Evolutionary conservation across 352 stramenopile genomes (phyloP).

Genomic region (Globisporangium lucens): DNA sequence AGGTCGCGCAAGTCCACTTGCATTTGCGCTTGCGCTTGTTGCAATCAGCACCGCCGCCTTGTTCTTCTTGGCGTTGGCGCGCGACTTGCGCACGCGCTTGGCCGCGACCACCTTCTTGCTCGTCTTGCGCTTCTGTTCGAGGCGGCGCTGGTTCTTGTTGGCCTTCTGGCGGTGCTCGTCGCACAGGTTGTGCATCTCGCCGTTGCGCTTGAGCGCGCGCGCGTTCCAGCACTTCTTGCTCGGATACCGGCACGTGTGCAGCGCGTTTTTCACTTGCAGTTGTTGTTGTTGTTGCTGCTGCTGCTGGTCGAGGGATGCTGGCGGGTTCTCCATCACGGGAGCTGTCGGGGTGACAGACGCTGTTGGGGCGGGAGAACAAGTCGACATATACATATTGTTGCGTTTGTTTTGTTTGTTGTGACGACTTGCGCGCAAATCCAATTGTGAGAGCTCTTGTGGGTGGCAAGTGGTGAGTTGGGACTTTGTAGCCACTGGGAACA

Average conservation of each 20-base stretch:
- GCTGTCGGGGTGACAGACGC: background rate
- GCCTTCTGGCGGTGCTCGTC: slow-evolving; percentile 48
- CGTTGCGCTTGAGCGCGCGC: slow-evolving; percentile 44
- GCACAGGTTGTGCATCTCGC: slow-evolving; percentile 44
- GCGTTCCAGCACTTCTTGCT: slow-evolving; percentile 52
- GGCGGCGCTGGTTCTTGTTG: slow-evolving; percentile 50
- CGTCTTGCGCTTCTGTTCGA: slow-evolving; percentile 34
- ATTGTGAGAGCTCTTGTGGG: background rate
- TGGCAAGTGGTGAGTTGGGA: background rate
- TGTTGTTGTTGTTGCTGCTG: background rate
- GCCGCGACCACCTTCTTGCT: slow-evolving; percentile 13
- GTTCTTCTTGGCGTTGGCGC: background rate
- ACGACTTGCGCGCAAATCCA: slow-evolving; percentile 2
- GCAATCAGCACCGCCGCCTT: background rate
- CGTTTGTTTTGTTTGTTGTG: background rate
- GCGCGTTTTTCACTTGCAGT: background rate
- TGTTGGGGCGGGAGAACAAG: background rate
- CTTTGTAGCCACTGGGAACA: background rate
- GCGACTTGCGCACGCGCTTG: slow-evolving; percentile 15
- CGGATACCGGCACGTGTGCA: slow-evolving; percentile 37
- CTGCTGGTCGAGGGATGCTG: background rate
- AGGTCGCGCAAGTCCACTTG: background rate
- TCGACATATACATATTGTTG: slow-evolving; percentile 1
- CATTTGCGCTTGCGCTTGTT: background rate
- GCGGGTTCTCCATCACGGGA: background rate